These are phyloP conservation scores for Rhodocollybia butyracea DNA, from an alignment of 768 basidiomycete species.

Conservation along the genomic window DNA sequence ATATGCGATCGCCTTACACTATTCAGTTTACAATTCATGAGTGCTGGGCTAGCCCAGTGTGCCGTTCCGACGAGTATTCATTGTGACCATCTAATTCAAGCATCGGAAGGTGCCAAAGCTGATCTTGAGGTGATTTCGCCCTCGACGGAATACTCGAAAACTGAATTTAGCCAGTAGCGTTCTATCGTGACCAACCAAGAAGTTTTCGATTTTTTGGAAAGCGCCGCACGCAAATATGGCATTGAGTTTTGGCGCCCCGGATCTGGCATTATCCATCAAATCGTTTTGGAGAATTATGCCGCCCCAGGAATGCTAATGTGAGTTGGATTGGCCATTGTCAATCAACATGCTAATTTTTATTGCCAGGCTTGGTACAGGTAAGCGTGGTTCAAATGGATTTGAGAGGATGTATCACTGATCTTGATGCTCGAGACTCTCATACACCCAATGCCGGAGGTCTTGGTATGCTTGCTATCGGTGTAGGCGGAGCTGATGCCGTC, in stretches of 20 bases:
- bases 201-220: constrained; percentile 96
- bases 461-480: constrained; percentile 94
- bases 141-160: background rate
- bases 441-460: constrained; percentile 98
- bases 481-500: constrained; percentile 98
- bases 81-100: constrained; percentile 97
- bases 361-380: constrained; percentile 78
- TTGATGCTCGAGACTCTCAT: constrained; percentile 69
- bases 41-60: constrained; percentile 79
- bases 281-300: constrained; percentile 96
- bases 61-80: constrained; percentile 93
- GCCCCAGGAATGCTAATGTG: constrained; percentile 93
- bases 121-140: constrained; percentile 67
- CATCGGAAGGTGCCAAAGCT: constrained; percentile 78
- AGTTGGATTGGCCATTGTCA: constrained; percentile 19
- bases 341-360: constrained; percentile 10
- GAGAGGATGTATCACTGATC: background rate
- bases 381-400: constrained; percentile 9
- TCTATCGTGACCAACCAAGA: constrained; percentile 90
- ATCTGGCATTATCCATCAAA: constrained; percentile 96
- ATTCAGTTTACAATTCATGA: constrained; percentile 92
- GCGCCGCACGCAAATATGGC: constrained; percentile 85
- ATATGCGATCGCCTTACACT: background rate
- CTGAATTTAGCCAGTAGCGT: constrained; percentile 38
- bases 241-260: constrained; percentile 99